These are phyloP conservation scores for Albugo candida DNA, from an alignment of 352 stramenopile genomes.

Conservation along the genomic window DNA sequence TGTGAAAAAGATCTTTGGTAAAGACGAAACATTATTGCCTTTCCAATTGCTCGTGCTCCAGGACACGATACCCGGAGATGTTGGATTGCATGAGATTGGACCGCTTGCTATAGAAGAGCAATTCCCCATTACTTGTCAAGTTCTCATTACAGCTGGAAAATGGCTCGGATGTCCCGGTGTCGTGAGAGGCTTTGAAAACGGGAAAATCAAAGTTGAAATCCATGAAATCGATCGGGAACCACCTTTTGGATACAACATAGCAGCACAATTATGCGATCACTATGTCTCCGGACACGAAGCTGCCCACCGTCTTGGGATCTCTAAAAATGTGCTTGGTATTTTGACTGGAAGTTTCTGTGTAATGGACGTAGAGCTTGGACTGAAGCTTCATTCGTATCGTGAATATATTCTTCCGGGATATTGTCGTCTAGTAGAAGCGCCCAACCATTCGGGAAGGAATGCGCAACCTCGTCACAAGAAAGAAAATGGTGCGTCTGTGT, in stretches of 20 bases:
- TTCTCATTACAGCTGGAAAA: slow-evolving; percentile 78
- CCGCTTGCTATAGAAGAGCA: slow-evolving; percentile 71
- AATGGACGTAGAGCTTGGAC: slow-evolving; percentile 76
- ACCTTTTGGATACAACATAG: slow-evolving; percentile 93
- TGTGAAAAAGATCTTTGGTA: slow-evolving; percentile 91
- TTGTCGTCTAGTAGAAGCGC: slow-evolving; percentile 41
- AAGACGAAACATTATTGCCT: slow-evolving; percentile 87
- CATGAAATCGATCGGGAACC: slow-evolving; percentile 85
- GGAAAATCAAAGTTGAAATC: slow-evolving; percentile 73
- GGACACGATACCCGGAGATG: slow-evolving; percentile 25
- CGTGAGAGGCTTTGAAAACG: slow-evolving; percentile 42
- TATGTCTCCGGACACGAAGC: slow-evolving; percentile 56
- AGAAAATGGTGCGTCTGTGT: slow-evolving; percentile 34
- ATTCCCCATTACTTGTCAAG: slow-evolving; percentile 73
- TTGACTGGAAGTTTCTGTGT: slow-evolving; percentile 87
- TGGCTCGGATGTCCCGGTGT: slow-evolving; percentile 84
- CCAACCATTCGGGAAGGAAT: slow-evolving; percentile 1
- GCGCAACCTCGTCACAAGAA: slow-evolving; percentile 2
- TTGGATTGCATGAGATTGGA: slow-evolving; percentile 81
- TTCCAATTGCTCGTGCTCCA: slow-evolving; percentile 70
- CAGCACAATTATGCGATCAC: slow-evolving; percentile 81
- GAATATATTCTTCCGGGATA: slow-evolving; percentile 85
- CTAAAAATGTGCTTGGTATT: slow-evolving; percentile 80
- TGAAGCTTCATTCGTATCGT: slow-evolving; percentile 68
- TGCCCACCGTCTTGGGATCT: slow-evolving; percentile 83